Conservation (phyloP, 2,329 filamentous ascomycete species). For the Colletotrichum sp. region DNA sequence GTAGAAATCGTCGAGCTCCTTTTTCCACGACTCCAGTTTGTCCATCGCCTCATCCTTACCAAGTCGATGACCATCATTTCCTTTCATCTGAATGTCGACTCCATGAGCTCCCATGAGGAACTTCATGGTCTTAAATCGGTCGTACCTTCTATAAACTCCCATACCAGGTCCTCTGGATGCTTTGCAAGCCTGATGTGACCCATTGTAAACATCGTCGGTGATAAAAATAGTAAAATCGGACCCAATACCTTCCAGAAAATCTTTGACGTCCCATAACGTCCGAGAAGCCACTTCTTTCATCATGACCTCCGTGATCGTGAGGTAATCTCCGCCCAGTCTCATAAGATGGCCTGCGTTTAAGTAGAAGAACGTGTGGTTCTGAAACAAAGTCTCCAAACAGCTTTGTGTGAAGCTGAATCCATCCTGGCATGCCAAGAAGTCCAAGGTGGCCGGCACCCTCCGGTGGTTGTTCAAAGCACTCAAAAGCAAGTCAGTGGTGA, state of each 20-base stretch:
- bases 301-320: not conserved
- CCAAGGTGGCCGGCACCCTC: too few relatives aligned
- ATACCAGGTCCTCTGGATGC: not conserved
- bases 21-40: not conserved
- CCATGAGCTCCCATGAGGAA: not conserved
- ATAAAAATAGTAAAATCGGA: too few relatives aligned
- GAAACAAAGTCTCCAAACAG: too few relatives aligned
- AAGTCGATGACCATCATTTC: not conserved
- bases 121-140: not conserved
- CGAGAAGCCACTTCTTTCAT: not conserved
- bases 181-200: not conserved
- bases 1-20: not conserved
- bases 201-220: not conserved
- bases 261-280: too few relatives aligned
- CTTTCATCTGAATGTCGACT: not conserved
- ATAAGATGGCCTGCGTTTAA: too few relatives aligned
- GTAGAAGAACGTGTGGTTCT: fast-evolving
- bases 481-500: too few relatives aligned
- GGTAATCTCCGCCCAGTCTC: not conserved
- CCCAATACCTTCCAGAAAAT: too few relatives aligned
- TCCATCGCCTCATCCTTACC: not conserved
- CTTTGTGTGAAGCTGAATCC: too few relatives aligned
- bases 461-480: fast-evolving
- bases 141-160: fast-evolving
- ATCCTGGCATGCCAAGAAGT: too few relatives aligned